Conservation (phyloP, 2,329 filamentous ascomycete genomes). For the Bipolaris cookei region DNA sequence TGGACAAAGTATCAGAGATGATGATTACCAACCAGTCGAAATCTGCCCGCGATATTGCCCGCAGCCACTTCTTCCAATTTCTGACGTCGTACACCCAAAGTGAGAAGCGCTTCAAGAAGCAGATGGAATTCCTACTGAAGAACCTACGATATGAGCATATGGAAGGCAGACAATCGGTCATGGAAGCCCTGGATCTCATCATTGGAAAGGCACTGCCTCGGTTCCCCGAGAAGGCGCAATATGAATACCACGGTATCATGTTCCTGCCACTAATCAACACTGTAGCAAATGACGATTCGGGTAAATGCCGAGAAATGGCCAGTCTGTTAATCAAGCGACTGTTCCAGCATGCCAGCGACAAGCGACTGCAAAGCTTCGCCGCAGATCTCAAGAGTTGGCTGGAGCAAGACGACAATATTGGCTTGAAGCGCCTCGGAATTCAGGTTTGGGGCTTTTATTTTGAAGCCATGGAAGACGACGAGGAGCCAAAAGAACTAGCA, state of each 20-base stretch:
- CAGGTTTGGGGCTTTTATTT: slow-evolving; percentile 86
- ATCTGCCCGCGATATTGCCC: slow-evolving; percentile 82
- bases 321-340: slow-evolving; percentile 79
- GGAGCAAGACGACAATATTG: slow-evolving; percentile 72
- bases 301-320: slow-evolving; percentile 83
- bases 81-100: slow-evolving; percentile 93
- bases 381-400: slow-evolving; percentile 76
- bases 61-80: slow-evolving; percentile 93
- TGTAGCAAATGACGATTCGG: slow-evolving; percentile 85
- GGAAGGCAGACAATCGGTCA: slow-evolving; percentile 86
- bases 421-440: slow-evolving; percentile 74
- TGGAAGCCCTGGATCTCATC: slow-evolving; percentile 89
- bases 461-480: slow-evolving; percentile 61
- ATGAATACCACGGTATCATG: slow-evolving; percentile 79
- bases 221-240: slow-evolving; percentile 72
- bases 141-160: slow-evolving; percentile 91
- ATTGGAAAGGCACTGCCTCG: slow-evolving; percentile 69
- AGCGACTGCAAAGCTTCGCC: slow-evolving; percentile 73
- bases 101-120: slow-evolving; percentile 85
- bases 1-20: slow-evolving; percentile 80
- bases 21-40: slow-evolving; percentile 97
- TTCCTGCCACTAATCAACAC: slow-evolving; percentile 88
- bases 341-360: slow-evolving; percentile 77
- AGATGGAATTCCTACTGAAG: slow-evolving; percentile 84
- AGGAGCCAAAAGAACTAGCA: slow-evolving; percentile 69